A percentile compares a stretch with the other conserved stretches of the same genome.
These are phyloP conservation scores for Geum urbanum DNA, from an alignment of 306 rosid genomes.

Conservation along the genomic window DNA sequence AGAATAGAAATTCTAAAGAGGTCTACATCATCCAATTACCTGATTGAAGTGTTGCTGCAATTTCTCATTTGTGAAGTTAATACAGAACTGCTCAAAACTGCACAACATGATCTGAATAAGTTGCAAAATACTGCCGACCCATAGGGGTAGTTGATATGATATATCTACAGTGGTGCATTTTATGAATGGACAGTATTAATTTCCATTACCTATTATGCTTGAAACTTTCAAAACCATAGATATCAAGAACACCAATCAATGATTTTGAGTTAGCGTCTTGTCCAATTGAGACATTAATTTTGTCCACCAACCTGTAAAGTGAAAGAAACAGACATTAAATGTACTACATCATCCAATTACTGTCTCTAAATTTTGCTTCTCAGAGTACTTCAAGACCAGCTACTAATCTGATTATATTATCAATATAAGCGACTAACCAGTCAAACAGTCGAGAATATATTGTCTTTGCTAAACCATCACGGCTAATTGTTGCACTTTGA, in stretches of 20 bases:
- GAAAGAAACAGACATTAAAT: conserved; percentile 12
- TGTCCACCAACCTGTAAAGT: conserved; percentile 85
- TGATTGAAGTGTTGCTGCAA: conserved; percentile 98
- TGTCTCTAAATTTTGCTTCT: conserved; percentile 12
- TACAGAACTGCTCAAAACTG: conserved; percentile 99
- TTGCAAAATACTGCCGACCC: conserved; percentile 42
- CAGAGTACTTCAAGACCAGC: neutral
- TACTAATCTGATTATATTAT: neutral
- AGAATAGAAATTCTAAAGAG: conserved; percentile 11
- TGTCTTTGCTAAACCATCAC: conserved; percentile 95
- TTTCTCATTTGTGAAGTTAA: conserved; percentile 97
- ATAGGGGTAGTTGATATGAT: conserved; percentile 27
- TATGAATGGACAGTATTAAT: conserved; percentile 22
- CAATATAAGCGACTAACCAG: conserved; percentile 50
- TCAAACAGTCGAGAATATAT: conserved; percentile 92
- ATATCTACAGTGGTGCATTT: conserved; percentile 26
- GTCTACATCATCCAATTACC: conserved; percentile 43
- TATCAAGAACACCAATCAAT: conserved; percentile 95
- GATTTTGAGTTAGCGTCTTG: conserved; percentile 81
- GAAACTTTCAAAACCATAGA: conserved; percentile 98
- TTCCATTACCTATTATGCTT: conserved; percentile 81
- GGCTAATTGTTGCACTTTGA: conserved; percentile 77
- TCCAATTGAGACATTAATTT: conserved; percentile 87
- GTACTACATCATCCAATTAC: conserved; percentile 25
- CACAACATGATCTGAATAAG: conserved; percentile 54